These are phyloP conservation scores for Circinella minor DNA, from an alignment of 371 early-diverging fungal species.

Conservation along the genomic window DNA sequence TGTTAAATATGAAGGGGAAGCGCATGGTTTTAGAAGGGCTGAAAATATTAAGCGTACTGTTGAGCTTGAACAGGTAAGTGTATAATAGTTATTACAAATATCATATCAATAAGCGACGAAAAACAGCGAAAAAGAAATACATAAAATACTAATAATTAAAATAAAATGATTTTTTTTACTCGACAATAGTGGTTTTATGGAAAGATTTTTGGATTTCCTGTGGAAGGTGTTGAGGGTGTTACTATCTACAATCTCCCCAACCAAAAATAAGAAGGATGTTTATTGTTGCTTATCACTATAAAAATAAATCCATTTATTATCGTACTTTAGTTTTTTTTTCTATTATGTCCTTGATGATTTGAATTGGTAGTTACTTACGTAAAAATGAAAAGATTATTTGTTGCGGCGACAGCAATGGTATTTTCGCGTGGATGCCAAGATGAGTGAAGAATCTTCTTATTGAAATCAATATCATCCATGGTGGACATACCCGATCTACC, in stretches of 20 bases:
- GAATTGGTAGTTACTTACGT: slow-evolving; percentile 47
- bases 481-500: slow-evolving; percentile 38
- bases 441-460: slow-evolving; percentile 96
- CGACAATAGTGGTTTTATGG: slow-evolving; percentile 52
- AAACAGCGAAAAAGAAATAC: too few relatives aligned
- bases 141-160: too few relatives aligned
- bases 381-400: slow-evolving; percentile 97
- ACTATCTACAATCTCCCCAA: slow-evolving; percentile 42
- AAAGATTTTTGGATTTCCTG: slow-evolving; percentile 53
- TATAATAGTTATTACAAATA: too few relatives aligned
- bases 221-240: slow-evolving; percentile 47
- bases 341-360: too few relatives aligned
- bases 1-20: slow-evolving; percentile 73
- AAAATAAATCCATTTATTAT: neutral
- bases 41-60: slow-evolving; percentile 55
- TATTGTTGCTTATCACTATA: slow-evolving; percentile 15
- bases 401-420: slow-evolving; percentile 95
- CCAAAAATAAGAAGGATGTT: neutral
- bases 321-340: too few relatives aligned
- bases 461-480: slow-evolving; percentile 83
- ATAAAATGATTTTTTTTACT: neutral
- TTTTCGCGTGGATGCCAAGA: slow-evolving; percentile 98
- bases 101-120: too few relatives aligned
- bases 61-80: slow-evolving; percentile 38
- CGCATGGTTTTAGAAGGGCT: slow-evolving; percentile 64